Conservation (phyloP, 768 basidiomycete genomes). For the Termitomyces sp. region DNA sequence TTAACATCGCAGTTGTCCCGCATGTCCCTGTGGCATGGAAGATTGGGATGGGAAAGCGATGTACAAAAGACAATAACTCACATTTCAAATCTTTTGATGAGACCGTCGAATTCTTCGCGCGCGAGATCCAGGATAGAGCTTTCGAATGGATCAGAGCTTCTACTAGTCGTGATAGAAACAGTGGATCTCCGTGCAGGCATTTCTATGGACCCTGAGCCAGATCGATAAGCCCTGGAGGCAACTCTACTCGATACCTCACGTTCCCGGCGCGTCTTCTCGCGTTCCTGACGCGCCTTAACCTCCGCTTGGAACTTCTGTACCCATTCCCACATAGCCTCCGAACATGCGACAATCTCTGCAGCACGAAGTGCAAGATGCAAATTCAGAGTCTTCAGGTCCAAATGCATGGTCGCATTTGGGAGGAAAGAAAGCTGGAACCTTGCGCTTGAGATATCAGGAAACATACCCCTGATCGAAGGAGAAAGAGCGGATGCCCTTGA, state of each 20-base stretch:
- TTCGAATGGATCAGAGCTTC: conserved; percentile 24
- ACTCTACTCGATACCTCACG: too few relatives aligned
- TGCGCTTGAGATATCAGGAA: conserved; percentile 14
- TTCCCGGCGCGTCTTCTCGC: not conserved
- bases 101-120: conserved; percentile 58
- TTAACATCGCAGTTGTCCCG: conserved; percentile 50
- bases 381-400: conserved; percentile 58
- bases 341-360: conserved; percentile 64
- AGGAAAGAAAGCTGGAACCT: conserved; percentile 29
- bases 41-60: not conserved
- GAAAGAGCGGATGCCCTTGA: conserved; percentile 38
- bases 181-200: conserved; percentile 8
- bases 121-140: conserved; percentile 45
- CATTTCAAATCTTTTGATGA: conserved; percentile 59
- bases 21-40: conserved; percentile 54
- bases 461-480: conserved; percentile 31
- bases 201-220: conserved; percentile 13
- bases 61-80: conserved; percentile 29
- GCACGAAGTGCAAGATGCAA: conserved; percentile 60
- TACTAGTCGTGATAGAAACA: conserved; percentile 7
- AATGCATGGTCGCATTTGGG: conserved; percentile 50
- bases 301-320: conserved; percentile 46
- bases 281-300: conserved; percentile 3
- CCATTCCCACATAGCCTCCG: conserved; percentile 82
- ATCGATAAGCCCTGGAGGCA: not conserved